A percentile compares a stretch with the other conserved stretches of the same genome.
Evolutionary conservation across 2,329 filamentous ascomycete species (phyloP).

Genomic region (Scorias spongiosa): DNA sequence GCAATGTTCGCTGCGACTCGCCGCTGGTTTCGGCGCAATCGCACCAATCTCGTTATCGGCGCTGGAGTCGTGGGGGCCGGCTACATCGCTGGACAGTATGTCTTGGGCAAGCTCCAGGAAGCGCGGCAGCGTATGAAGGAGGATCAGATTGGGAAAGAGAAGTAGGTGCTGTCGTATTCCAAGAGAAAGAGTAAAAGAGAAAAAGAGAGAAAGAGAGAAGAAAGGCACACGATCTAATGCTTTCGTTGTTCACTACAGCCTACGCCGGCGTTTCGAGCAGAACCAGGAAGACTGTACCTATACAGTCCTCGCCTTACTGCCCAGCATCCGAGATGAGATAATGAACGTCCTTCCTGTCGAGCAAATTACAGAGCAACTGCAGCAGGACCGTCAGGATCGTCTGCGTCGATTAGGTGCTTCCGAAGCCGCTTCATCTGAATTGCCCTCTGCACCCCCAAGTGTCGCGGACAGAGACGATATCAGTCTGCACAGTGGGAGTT

Average conservation of each 20-base stretch:
- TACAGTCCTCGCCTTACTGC: conserved; percentile 87
- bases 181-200: not conserved
- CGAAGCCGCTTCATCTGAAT: conserved; percentile 42
- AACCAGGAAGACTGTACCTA: conserved; percentile 99
- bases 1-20: conserved; percentile 57
- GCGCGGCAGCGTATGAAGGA: conserved; percentile 92
- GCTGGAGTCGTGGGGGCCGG: conserved; percentile 76
- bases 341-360: conserved; percentile 81
- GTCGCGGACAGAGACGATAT: conserved; percentile 74
- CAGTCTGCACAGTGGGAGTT: conserved; percentile 65
- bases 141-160: conserved; percentile 90
- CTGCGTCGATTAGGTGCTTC: conserved; percentile 32
- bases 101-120: conserved; percentile 78
- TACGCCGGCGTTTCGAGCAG: conserved; percentile 91
- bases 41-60: conserved; percentile 76
- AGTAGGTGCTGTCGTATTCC: conserved; percentile 42
- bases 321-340: conserved; percentile 80
- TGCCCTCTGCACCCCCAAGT: conserved; percentile 46
- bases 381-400: conserved; percentile 75
- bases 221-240: not conserved
- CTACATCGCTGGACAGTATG: conserved; percentile 86
- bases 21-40: conserved; percentile 85
- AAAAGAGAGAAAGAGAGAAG: not conserved
- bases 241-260: conserved; percentile 34
- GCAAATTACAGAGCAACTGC: conserved; percentile 80